Evolutionary conservation across 495 filamentous ascomycete genomes (phyloP).

Genomic region (Talaromyces proteolyticus): DNA sequence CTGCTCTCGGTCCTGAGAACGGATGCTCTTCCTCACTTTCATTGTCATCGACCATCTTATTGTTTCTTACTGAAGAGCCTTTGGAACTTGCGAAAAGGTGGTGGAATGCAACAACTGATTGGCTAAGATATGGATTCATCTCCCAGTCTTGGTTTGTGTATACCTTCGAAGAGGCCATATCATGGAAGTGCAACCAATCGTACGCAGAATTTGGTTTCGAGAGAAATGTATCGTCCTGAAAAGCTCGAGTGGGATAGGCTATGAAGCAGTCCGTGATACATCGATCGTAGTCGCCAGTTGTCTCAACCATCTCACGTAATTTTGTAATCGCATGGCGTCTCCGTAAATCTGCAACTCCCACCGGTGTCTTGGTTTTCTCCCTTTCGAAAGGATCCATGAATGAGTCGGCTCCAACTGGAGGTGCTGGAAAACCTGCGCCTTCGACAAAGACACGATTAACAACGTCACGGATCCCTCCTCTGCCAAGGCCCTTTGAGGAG

Average conservation of each 20-base stretch:
- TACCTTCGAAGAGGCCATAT: slow-evolving; percentile 67
- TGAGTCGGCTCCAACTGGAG: slow-evolving; percentile 24
- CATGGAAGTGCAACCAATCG: slow-evolving; percentile 94
- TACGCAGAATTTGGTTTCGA: slow-evolving; percentile 82
- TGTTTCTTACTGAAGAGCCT: slow-evolving; percentile 26
- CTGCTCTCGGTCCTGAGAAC: slow-evolving; percentile 74
- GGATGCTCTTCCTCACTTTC: slow-evolving; percentile 55
- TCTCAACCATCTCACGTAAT: slow-evolving; percentile 84
- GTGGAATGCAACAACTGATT: slow-evolving; percentile 84
- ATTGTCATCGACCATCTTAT: slow-evolving; percentile 32
- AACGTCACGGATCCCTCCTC: slow-evolving; percentile 75
- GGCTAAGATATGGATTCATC: slow-evolving; percentile 73
- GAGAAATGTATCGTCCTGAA: slow-evolving; percentile 87
- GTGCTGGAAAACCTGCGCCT: slow-evolving; percentile 75
- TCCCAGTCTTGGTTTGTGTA: slow-evolving; percentile 83
- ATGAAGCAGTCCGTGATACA: slow-evolving; percentile 79
- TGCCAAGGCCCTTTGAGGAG: slow-evolving; percentile 68
- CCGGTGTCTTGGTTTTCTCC: slow-evolving; percentile 20
- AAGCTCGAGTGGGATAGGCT: slow-evolving; percentile 77
- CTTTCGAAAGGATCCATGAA: slow-evolving; percentile 27
- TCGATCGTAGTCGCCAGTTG: slow-evolving; percentile 80
- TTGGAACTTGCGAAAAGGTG: slow-evolving; percentile 68
- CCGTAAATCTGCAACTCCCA: slow-evolving; percentile 62
- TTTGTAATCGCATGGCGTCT: slow-evolving; percentile 74
- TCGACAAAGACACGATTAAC: slow-evolving; percentile 82